Evolutionary conservation across 2,329 filamentous ascomycete genomes (phyloP).

Genomic region (Chrysoporthe cubensis): DNA sequence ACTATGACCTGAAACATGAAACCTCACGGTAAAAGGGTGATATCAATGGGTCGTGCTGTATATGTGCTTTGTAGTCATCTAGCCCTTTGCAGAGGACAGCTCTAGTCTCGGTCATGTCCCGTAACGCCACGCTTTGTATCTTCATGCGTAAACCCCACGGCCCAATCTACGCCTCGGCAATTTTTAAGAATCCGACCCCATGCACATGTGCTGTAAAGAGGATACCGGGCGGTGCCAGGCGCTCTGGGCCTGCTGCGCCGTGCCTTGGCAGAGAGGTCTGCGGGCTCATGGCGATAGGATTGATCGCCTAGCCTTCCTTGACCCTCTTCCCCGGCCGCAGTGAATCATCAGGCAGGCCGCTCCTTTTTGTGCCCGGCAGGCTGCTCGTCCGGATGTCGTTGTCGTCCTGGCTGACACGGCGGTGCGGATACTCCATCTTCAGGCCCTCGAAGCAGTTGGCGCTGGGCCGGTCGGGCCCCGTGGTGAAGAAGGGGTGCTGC

Average conservation of each 20-base stretch:
- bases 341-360: constrained; percentile 79
- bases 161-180: background rate
- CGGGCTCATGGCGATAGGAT: background rate
- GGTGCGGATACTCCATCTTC: constrained; percentile 85
- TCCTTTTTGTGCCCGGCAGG: constrained; percentile 87
- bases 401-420: constrained; percentile 90
- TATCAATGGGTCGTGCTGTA: background rate
- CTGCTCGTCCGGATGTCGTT: constrained; percentile 93
- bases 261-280: background rate
- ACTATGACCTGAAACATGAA: background rate
- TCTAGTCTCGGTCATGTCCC: background rate
- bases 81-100: background rate
- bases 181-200: too few species aligned
- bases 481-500: constrained; percentile 86
- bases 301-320: constrained; percentile 51
- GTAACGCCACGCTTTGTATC: constrained; percentile 5
- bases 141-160: background rate
- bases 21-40: background rate
- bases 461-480: constrained; percentile 68
- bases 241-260: background rate
- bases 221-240: too few species aligned
- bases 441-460: constrained; percentile 90
- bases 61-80: background rate
- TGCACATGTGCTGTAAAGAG: background rate
- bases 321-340: constrained; percentile 66